phyloP scores from a whole-genome alignment of 164 flowering plant species.

The Magnolia officinalis region DNA sequence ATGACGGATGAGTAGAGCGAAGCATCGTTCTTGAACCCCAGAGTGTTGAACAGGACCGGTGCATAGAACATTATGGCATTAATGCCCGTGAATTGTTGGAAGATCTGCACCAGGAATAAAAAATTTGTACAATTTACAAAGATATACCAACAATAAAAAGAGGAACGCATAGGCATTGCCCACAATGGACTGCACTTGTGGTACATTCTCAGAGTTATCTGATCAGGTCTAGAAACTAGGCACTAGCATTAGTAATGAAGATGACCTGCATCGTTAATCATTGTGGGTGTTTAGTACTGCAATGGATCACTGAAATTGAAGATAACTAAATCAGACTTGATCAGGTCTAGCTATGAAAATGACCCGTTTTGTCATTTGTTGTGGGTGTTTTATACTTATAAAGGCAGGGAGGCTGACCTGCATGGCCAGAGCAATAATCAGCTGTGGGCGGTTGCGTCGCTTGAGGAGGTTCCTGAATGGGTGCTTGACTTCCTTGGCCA shows the following conservation, averaged over 20 bases:
- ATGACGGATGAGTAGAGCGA: conserved; percentile 85
- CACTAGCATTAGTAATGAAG: no score
- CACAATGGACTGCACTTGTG: no score
- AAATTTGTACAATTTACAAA: neutral
- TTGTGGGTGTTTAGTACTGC: neutral
- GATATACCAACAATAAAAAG: neutral
- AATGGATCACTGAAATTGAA: neutral
- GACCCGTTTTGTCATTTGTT: no score
- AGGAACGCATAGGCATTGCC: no score
- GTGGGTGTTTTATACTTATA: no score
- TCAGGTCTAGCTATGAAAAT: neutral
- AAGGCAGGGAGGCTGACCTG: conserved; percentile 41
- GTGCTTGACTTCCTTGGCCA: conserved; percentile 71
- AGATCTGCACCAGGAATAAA: conserved; percentile 43
- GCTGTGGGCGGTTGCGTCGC: conserved; percentile 68
- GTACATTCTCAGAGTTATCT: no score
- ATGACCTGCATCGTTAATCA: neutral
- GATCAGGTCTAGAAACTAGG: no score
- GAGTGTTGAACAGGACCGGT: conserved; percentile 72
- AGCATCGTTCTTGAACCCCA: conserved; percentile 70
- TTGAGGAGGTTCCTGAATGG: conserved; percentile 77
- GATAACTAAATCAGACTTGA: neutral
- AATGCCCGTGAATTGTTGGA: conserved; percentile 93
- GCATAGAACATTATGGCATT: conserved; percentile 98
- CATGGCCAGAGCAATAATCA: conserved; percentile 41